Percentiles rank a stretch among this genome's conserved stretches.
These are phyloP conservation scores for Cucurbita pepo DNA, from an alignment of 306 rosid genomes.

Conservation along the genomic window DNA sequence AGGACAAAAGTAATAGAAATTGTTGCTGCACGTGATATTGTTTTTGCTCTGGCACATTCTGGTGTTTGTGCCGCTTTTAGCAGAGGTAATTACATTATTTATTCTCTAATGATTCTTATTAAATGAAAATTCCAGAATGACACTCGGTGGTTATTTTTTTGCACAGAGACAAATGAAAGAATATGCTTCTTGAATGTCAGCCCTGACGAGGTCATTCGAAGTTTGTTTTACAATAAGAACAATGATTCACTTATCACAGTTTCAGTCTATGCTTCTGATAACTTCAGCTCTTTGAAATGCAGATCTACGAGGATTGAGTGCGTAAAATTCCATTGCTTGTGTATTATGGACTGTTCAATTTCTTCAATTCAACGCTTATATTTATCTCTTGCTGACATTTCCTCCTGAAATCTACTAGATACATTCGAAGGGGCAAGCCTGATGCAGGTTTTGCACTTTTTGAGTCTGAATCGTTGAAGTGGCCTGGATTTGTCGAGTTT, in stretches of 20 bases:
- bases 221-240: slow-evolving; percentile 84
- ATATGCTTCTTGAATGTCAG: slow-evolving; percentile 78
- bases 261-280: slow-evolving; percentile 89
- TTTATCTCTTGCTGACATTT: slow-evolving; percentile 7
- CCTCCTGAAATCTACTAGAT: slow-evolving; percentile 26
- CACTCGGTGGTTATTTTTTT: slow-evolving; percentile 4
- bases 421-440: slow-evolving; percentile 69
- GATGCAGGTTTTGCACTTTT: slow-evolving; percentile 90
- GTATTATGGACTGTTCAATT: not conserved
- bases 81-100: slow-evolving; percentile 33
- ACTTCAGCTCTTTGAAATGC: slow-evolving; percentile 85
- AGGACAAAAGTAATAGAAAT: slow-evolving; percentile 68
- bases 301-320: slow-evolving; percentile 86
- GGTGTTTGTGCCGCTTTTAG: slow-evolving; percentile 91
- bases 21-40: slow-evolving; percentile 66
- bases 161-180: slow-evolving; percentile 74
- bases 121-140: not conserved
- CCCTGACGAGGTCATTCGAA: slow-evolving; percentile 81
- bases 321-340: slow-evolving; percentile 9
- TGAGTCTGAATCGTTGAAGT: slow-evolving; percentile 74
- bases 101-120: not conserved
- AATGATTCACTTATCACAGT: slow-evolving; percentile 86
- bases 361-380: not conserved
- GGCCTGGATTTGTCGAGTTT: slow-evolving; percentile 97
- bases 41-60: slow-evolving; percentile 77